These are phyloP conservation scores for Russula vinacea DNA, from an alignment of 768 basidiomycete species.

Conservation along the genomic window DNA sequence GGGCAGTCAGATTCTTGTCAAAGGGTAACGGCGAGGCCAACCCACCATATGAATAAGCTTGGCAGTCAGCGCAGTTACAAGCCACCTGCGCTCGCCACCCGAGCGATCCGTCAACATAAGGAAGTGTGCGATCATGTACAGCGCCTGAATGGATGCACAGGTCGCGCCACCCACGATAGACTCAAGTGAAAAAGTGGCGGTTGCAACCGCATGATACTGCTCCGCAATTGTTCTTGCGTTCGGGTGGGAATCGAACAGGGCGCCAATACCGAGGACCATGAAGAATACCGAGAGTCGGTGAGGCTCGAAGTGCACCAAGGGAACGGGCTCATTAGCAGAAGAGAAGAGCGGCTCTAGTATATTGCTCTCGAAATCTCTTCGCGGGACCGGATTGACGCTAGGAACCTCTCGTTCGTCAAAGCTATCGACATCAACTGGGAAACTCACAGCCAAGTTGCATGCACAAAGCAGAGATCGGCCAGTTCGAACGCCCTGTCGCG, in stretches of 20 bases:
- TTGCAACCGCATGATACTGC: constrained; percentile 47
- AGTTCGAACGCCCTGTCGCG: constrained; percentile 42
- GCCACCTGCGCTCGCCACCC: constrained; percentile 48
- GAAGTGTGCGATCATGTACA: constrained; percentile 46
- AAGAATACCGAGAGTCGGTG: constrained; percentile 54
- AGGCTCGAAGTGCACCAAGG: constrained; percentile 41
- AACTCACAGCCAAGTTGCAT: constrained; percentile 49
- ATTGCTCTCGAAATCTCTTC: constrained; percentile 42
- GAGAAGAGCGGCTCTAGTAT: constrained; percentile 46
- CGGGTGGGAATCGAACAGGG: constrained; percentile 43
- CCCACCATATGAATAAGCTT: constrained; percentile 47
- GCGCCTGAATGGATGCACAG: constrained; percentile 46
- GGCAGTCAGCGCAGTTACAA: constrained; percentile 45
- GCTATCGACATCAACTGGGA: constrained; percentile 7
- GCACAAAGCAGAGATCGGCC: constrained; percentile 43
- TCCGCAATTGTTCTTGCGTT: constrained; percentile 36
- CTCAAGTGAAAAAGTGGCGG: constrained; percentile 48
- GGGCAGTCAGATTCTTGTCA: constrained; percentile 7
- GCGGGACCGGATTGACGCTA: constrained; percentile 48
- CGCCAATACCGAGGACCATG: constrained; percentile 48
- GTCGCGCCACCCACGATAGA: constrained; percentile 46
- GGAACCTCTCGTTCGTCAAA: background rate
- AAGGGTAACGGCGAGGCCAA: constrained; percentile 13
- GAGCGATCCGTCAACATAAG: constrained; percentile 44
- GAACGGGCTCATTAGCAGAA: constrained; percentile 33